phyloP scores from a whole-genome alignment of 352 stramenopile genomes.

The Phytopythium cucurbitacearum region DNA sequence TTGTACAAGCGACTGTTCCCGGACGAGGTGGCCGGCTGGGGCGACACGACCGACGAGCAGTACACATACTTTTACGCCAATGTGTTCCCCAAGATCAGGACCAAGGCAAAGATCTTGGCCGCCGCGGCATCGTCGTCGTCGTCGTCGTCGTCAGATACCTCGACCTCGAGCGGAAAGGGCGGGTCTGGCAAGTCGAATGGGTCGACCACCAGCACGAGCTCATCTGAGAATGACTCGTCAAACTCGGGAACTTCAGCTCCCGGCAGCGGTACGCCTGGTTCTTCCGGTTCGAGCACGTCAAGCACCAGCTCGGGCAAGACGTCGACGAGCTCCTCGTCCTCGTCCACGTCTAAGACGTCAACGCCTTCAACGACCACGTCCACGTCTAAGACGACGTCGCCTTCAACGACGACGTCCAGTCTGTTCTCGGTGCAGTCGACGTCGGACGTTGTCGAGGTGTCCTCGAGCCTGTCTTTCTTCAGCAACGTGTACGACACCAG shows the following conservation, averaged over 20 bases:
- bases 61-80: constrained; percentile 62
- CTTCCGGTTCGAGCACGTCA: no score
- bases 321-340: constrained; percentile 11
- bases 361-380: constrained; percentile 11
- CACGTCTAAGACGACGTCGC: constrained; percentile 10
- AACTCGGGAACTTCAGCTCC: no score
- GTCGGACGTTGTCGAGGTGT: constrained; percentile 1
- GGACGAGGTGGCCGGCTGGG: constrained; percentile 33
- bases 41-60: constrained; percentile 31
- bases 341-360: constrained; percentile 2
- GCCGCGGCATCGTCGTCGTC: no score
- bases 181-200: constrained; percentile 4
- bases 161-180: no score
- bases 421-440: constrained; percentile 1
- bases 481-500: constrained; percentile 21
- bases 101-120: constrained; percentile 15
- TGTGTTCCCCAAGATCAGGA: constrained; percentile 52
- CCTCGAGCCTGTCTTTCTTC: constrained; percentile 22
- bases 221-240: constrained; percentile 3
- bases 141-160: no score
- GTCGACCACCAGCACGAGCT: constrained; percentile 7
- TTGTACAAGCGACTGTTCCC: constrained; percentile 60
- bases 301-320: constrained; percentile 1
- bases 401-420: background rate
- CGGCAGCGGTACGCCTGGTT: no score